Evolutionary conservation across 2,329 filamentous ascomycete species (phyloP).

Genomic region (Cladosporium sp.): DNA sequence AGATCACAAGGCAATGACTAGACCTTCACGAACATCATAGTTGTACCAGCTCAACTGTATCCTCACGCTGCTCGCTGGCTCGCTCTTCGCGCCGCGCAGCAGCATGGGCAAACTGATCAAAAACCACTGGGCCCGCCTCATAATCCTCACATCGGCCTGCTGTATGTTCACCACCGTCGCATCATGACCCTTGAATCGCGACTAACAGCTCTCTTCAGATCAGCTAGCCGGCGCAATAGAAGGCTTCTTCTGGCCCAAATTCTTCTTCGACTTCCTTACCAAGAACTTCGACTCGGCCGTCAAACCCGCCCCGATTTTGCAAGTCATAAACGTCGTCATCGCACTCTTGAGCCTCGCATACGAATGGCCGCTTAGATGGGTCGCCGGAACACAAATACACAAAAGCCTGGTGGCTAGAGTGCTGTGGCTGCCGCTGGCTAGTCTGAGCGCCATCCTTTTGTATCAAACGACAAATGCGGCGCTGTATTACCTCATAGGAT

Average conservation of each 20-base stretch:
- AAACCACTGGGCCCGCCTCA: slow-evolving; percentile 96
- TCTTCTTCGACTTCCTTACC: slow-evolving; percentile 96
- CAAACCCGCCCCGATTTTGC: slow-evolving; percentile 80
- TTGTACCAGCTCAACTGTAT: slow-evolving; percentile 5
- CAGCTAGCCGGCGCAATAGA: slow-evolving; percentile 80
- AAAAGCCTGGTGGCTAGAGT: slow-evolving; percentile 83
- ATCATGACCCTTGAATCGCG: not conserved
- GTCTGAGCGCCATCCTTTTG: slow-evolving; percentile 68
- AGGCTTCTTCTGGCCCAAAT: slow-evolving; percentile 96
- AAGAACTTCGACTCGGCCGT: slow-evolving; percentile 83
- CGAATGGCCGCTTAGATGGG: slow-evolving; percentile 79
- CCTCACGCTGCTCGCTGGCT: not conserved
- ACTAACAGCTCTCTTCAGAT: slow-evolving; percentile 50
- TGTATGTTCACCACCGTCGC: slow-evolving; percentile 49
- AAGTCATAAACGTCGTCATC: slow-evolving; percentile 82
- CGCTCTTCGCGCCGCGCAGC: slow-evolving; percentile 19
- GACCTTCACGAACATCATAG: slow-evolving; percentile 4
- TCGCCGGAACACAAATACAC: slow-evolving; percentile 76
- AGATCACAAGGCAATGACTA: slow-evolving; percentile 1
- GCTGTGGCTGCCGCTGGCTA: slow-evolving; percentile 72
- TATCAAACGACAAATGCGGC: slow-evolving; percentile 93
- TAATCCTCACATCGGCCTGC: slow-evolving; percentile 76
- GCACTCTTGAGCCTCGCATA: slow-evolving; percentile 74
- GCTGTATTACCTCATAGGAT: slow-evolving; percentile 83
- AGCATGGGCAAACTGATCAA: slow-evolving; percentile 96